phyloP scores from a whole-genome alignment of 345 rosid genomes.

The Citrus cavaleriei region DNA sequence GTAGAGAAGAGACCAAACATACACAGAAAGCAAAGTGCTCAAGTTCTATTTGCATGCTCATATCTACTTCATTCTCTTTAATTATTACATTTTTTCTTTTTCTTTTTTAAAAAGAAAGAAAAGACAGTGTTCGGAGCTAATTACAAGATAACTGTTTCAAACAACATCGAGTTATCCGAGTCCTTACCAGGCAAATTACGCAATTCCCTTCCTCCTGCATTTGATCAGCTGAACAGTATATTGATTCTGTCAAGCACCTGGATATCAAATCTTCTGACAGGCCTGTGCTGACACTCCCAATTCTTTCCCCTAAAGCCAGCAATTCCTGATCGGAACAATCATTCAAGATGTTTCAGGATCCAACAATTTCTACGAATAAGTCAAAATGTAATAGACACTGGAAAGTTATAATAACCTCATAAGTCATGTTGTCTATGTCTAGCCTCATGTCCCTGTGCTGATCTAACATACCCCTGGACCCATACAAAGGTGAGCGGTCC shows the following conservation, averaged over 20 bases:
- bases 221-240: slow-evolving; percentile 33
- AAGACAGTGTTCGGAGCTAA: neutral
- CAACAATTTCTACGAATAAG: neutral
- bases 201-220: slow-evolving; percentile 54
- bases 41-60: neutral
- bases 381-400: neutral
- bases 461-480: slow-evolving; percentile 55
- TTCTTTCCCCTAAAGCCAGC: slow-evolving; percentile 84
- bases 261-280: slow-evolving; percentile 55
- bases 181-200: slow-evolving; percentile 81
- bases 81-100: neutral
- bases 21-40: too few species aligned
- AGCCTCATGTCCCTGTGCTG: slow-evolving; percentile 87
- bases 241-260: slow-evolving; percentile 50
- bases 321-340: slow-evolving; percentile 53
- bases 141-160: neutral
- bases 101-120: neutral
- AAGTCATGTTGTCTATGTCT: slow-evolving; percentile 77
- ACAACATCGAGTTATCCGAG: slow-evolving; percentile 14
- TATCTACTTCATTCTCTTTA: neutral
- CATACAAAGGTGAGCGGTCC: slow-evolving; percentile 51
- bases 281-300: slow-evolving; percentile 81
- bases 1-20: neutral
- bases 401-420: slow-evolving; percentile 54
- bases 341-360: slow-evolving; percentile 1